These are phyloP conservation scores for Murraya koenigii DNA, from an alignment of 345 rosid species.

Conservation along the genomic window DNA sequence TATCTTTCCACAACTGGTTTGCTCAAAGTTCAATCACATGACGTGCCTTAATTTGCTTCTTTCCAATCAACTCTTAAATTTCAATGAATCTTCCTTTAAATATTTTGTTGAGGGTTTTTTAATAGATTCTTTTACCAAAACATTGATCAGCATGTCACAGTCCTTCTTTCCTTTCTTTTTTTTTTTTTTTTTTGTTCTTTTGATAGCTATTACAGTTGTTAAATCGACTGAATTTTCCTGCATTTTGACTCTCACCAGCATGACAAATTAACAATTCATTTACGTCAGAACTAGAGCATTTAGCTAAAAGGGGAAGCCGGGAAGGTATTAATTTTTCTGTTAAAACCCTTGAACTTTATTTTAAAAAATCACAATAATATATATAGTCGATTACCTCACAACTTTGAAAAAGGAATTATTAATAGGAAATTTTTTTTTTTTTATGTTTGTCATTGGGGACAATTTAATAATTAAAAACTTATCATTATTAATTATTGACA, in stretches of 20 bases:
- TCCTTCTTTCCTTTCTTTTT: no score
- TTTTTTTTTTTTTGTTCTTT: no score
- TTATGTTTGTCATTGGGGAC: background rate
- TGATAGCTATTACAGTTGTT: background rate
- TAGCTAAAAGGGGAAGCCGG: background rate
- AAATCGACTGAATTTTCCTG: background rate
- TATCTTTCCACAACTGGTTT: background rate
- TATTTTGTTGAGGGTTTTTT: background rate
- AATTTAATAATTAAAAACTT: no score
- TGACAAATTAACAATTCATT: no score
- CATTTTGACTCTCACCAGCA: background rate
- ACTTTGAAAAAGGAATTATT: no score
- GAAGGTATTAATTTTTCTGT: no score
- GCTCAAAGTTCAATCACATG: background rate
- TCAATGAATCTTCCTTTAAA: no score
- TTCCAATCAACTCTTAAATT: background rate
- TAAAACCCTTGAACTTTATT: background rate
- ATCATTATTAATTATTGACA: no score
- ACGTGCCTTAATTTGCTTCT: background rate
- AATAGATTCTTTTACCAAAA: background rate
- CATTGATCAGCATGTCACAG: background rate
- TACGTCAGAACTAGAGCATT: background rate
- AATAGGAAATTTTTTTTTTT: no score
- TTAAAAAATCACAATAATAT: no score
- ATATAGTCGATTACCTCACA: background rate